phyloP scores from a whole-genome alignment of 2,329 filamentous ascomycete genomes.

The Alternaria rosae region DNA sequence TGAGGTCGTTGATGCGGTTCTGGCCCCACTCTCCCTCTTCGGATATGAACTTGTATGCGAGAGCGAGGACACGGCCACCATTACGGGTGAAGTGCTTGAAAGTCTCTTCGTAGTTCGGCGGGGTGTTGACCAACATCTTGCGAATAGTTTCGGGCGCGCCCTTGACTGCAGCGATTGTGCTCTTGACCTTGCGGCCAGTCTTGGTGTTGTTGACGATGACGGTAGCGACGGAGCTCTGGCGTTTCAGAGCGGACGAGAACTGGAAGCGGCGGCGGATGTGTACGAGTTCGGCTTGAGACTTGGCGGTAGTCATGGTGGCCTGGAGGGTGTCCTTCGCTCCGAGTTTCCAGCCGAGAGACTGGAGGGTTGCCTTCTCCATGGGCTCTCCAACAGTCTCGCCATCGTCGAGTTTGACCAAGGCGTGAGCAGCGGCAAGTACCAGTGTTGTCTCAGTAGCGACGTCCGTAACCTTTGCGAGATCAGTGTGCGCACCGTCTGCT shows the following conservation, averaged over 20 bases:
- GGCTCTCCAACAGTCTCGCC: conserved; percentile 97
- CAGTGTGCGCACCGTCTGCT: conserved; percentile 81
- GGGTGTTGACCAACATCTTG: conserved; percentile 85
- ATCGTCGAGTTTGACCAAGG: conserved; percentile 93
- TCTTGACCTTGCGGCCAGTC: conserved; percentile 77
- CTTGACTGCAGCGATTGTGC: conserved; percentile 94
- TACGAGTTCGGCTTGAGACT: conserved; percentile 72
- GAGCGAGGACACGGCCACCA: conserved; percentile 89
- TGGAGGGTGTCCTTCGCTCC: conserved; percentile 85
- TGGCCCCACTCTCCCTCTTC: conserved; percentile 81
- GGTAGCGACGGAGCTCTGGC: conserved; percentile 92
- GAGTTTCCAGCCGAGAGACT: conserved; percentile 90
- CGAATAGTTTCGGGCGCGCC: conserved; percentile 96
- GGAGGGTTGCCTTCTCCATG: conserved; percentile 96
- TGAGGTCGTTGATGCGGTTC: conserved; percentile 88
- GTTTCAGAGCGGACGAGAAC: conserved; percentile 95
- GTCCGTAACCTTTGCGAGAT: conserved; percentile 74
- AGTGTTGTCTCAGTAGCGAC: conserved; percentile 84
- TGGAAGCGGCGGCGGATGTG: conserved; percentile 98
- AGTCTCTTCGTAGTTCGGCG: conserved; percentile 92
- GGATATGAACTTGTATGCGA: conserved; percentile 92
- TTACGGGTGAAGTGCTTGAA: conserved; percentile 98
- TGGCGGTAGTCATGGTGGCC: conserved; percentile 66
- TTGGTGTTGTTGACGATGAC: conserved; percentile 75
- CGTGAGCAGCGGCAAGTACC: conserved; percentile 93